Conservation (phyloP, 2,329 filamentous ascomycete genomes). For the Zarea fungicola region DNA sequence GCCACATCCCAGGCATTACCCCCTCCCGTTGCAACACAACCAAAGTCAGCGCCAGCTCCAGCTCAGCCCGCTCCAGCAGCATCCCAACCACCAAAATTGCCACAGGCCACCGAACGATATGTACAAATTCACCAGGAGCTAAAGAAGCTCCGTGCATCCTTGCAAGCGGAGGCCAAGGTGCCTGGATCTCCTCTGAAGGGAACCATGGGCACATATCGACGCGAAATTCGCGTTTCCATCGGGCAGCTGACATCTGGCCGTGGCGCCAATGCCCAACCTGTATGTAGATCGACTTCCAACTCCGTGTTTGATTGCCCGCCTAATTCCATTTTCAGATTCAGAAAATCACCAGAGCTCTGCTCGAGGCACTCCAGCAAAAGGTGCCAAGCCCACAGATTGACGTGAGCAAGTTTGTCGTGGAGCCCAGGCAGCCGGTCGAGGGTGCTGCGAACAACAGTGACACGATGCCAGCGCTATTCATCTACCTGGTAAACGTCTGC, state of each 20-base stretch:
- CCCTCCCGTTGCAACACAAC: constrained; percentile 3
- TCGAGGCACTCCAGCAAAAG: constrained; percentile 46
- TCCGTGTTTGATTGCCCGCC: constrained; percentile 16
- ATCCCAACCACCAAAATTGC: not conserved
- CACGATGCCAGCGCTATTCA: constrained; percentile 57
- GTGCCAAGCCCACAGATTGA: constrained; percentile 50
- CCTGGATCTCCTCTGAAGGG: constrained; percentile 50
- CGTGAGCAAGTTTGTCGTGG: constrained; percentile 47
- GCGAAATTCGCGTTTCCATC: constrained; percentile 65
- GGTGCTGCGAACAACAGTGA: constrained; percentile 47
- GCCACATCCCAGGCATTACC: no score
- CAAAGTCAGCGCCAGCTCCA: constrained; percentile 13
- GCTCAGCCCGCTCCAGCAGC: constrained; percentile 6
- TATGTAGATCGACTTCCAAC: constrained; percentile 22
- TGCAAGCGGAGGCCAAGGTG: constrained; percentile 51
- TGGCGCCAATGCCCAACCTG: constrained; percentile 48
- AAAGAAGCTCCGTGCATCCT: constrained; percentile 59
- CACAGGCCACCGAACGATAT: constrained; percentile 37
- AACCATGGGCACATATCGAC: constrained; percentile 64
- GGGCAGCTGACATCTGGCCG: constrained; percentile 67
- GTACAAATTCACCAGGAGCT: constrained; percentile 61
- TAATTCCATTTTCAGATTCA: constrained; percentile 25
- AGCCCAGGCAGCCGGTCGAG: constrained; percentile 41
- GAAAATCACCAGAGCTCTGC: constrained; percentile 39
- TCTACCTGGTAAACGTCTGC: constrained; percentile 74